Base-by-base conservation (phyloP, 1,284 basidiomycete species). In the Chalciporus sp. region DNA sequence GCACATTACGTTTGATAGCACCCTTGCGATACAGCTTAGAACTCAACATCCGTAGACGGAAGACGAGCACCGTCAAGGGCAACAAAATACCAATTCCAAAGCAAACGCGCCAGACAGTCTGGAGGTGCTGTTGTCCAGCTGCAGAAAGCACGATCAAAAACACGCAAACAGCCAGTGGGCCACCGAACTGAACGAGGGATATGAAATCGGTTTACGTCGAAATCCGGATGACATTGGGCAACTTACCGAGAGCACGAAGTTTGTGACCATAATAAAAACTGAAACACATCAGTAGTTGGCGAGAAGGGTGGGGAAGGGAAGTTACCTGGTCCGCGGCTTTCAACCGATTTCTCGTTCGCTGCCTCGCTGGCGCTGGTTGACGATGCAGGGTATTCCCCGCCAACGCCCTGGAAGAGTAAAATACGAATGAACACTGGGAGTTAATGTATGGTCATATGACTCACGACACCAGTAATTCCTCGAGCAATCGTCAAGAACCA, bases 401-500 rank as follows among this genome's bases (percentile, higher is more conserved):
- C 87, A 7, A 86, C 86, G 53, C 87, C 85, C 81, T 85, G 42
- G 28, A 54, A 37, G 17, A 23, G 35, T 59, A 26, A 58, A 44
- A 42, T 47, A 48, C 14, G n/a, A 39, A 51, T 19, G 29, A 33
- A 35, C 47, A 14, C 10, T 14, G 11, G n/a, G 14, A 51, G 27
- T 12, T 28, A 28, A 47, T 28, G 41, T 37, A 57, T 6, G 23
- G 23, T 23, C 3, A 23, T 23, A 23, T 33, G 17, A 66, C 81
- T 64, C 62, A 88, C 88, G 41, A 90, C 74, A 42, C 89, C 88
- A 35, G 85, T 86, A 29, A 87, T 78, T 27, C 88, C 89, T 60
- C 86, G 76, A 12, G 88, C 85, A 56, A 92, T 72, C 0, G 88
- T 88, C 58, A 91, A 72, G 70, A 87, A 89, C 90, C 90, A 92